Conservation (phyloP, 495 filamentous ascomycete species). For the Neurospora sp. region DNA sequence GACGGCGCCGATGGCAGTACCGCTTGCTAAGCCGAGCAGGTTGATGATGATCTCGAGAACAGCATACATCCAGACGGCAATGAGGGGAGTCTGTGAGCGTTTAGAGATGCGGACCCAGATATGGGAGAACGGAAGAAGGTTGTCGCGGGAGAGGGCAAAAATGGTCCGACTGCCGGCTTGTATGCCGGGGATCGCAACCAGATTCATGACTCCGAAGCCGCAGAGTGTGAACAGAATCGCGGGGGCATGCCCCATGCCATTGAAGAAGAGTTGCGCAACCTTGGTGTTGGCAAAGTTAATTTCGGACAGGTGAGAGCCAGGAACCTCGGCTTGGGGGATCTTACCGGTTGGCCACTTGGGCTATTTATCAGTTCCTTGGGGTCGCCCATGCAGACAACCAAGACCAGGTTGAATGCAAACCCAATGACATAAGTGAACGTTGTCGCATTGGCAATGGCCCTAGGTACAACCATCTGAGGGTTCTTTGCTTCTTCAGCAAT, state of each 20-base stretch:
- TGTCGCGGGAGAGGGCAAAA: slow-evolving; percentile 53
- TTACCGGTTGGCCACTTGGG: slow-evolving; percentile 42
- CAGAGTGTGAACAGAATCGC: slow-evolving; percentile 52
- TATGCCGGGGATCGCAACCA: slow-evolving; percentile 52
- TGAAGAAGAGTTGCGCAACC: slow-evolving; percentile 54
- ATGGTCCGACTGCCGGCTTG: slow-evolving; percentile 52
- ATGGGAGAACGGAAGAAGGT: slow-evolving; percentile 43
- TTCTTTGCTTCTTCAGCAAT: slow-evolving; percentile 54
- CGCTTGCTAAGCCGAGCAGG: slow-evolving; percentile 51
- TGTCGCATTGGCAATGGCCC: slow-evolving; percentile 49
- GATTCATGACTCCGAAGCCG: slow-evolving; percentile 47
- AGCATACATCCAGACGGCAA: slow-evolving; percentile 51
- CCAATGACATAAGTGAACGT: slow-evolving; percentile 52
- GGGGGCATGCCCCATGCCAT: slow-evolving; percentile 46
- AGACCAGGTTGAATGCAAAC: slow-evolving; percentile 53
- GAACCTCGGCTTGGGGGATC: neutral
- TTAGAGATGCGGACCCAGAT: slow-evolving; percentile 45
- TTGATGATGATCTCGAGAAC: slow-evolving; percentile 50
- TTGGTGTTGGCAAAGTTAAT: neutral
- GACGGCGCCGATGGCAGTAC: slow-evolving; percentile 49
- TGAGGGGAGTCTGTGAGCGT: slow-evolving; percentile 48
- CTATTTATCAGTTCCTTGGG: slow-evolving; percentile 32
- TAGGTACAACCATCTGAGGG: slow-evolving; percentile 49
- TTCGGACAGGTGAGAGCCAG: neutral
- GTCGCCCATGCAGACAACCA: slow-evolving; percentile 52